These are phyloP conservation scores for Penicillium vulpinum DNA, from an alignment of 2,329 filamentous ascomycete species.

Conservation along the genomic window DNA sequence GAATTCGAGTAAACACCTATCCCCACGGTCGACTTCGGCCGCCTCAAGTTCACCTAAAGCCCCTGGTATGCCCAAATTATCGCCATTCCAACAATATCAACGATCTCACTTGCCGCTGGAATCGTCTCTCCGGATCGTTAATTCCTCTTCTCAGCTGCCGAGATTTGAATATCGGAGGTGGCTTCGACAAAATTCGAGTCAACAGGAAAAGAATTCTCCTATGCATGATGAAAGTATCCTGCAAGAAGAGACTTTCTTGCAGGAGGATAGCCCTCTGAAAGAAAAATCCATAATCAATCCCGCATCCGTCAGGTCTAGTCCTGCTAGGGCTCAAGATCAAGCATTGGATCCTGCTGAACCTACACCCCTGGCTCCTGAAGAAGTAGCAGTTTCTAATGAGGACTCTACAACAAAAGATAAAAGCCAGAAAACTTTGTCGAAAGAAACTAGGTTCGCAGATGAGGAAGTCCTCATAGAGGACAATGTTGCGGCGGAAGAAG, in stretches of 20 bases:
- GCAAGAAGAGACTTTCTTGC: conserved; percentile 8
- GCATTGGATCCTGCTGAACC: background rate
- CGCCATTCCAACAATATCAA: background rate
- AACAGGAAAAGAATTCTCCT: conserved; percentile 8
- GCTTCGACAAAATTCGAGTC: conserved; percentile 11
- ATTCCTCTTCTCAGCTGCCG: conserved; percentile 41
- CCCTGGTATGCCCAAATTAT: background rate
- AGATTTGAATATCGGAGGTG: conserved; percentile 42
- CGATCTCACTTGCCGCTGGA: conserved; percentile 1
- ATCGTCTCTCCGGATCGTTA: conserved; percentile 32
- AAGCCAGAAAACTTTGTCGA: conserved; percentile 9
- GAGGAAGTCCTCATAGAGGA: conserved; percentile 15
- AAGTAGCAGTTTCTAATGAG: background rate
- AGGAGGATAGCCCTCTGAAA: background rate
- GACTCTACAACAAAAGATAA: background rate
- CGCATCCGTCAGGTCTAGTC: background rate
- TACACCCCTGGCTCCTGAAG: background rate
- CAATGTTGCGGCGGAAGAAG: background rate
- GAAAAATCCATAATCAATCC: background rate
- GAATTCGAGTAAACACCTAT: background rate
- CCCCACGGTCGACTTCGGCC: background rate
- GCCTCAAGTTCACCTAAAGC: background rate
- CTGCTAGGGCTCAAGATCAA: background rate
- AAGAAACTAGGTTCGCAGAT: conserved; percentile 17
- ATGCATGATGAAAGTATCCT: conserved; percentile 4